Evolutionary conservation across 768 basidiomycete genomes (phyloP), one percentile per base, ranked within the genome.

Genomic region (Ephemerocybe angulata): DNA sequence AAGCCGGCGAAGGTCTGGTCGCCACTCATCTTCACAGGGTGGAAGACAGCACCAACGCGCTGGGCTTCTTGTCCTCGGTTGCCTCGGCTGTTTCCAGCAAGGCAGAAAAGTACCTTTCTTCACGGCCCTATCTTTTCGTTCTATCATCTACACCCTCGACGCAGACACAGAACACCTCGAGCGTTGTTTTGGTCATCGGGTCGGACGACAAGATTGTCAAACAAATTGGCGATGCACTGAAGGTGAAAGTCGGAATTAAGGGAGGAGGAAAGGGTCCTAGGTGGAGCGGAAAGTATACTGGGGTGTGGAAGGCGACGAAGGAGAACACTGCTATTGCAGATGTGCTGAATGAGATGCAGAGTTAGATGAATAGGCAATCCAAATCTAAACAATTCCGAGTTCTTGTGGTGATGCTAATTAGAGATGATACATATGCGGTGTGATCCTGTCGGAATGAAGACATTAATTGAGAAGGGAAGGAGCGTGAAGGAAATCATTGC

Each of bases 211-310:
- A 78, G 50, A 70, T 69, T 10, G 85, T 88, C 17, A 87, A 85
- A 67, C 74, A 70, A 57, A 70, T 69, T 1, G 86, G 87, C 2
- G 84, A 84, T 3, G 72, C 65, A 24, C 65, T 88, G 40, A 88
- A 82, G 65, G 63, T 69, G 4, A 83, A 77, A 58, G 70, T 87
- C 27, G 73, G 74, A 8, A 75, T 87, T 44, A 92, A 86, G 70
- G 90, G 90, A 6, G 90, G 90, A 11, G 88, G 90, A 3, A 90
- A 87, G 63, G 89, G 87, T 1, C 60, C 72, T 17, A 81, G 79
- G 60, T 91, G 89, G 86, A 90, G 88, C 57, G 89, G 90, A 10
- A 87, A 90, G 65, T 79, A 76, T 53, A 75, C 67, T 6, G 88
- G 88, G 0, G 77, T 83, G 13, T 88, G 86, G 86, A 79, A 77